Conservation (phyloP, 139 green algal species). For the Chloropicon primus region DNA sequence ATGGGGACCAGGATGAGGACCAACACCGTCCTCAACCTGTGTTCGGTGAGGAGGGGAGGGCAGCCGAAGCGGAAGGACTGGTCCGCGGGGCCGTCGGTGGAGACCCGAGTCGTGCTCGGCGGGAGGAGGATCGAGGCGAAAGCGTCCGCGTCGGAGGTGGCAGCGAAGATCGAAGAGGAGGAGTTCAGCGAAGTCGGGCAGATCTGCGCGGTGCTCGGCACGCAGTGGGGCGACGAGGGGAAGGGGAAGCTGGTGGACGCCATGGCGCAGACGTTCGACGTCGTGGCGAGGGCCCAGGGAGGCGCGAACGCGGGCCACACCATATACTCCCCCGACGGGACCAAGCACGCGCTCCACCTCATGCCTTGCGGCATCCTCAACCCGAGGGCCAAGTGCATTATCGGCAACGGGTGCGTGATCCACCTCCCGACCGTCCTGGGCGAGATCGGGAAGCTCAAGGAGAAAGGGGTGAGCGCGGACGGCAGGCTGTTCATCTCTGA, state of each 20-base stretch:
- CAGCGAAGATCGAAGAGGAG: no score
- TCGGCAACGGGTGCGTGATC: conserved; percentile 96
- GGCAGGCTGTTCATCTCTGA: conserved; percentile 61
- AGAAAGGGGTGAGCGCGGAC: conserved; percentile 28
- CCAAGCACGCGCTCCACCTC: conserved; percentile 95
- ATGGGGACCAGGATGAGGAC: no score
- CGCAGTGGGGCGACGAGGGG: conserved; percentile 98
- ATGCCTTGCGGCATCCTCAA: conserved; percentile 95
- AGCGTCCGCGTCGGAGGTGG: no score
- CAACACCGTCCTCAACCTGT: no score
- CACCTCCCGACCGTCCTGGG: conserved; percentile 88
- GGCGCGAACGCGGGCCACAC: conserved; percentile 98
- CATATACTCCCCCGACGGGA: conserved; percentile 91
- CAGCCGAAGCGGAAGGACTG: no score
- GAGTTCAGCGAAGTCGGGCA: conserved; percentile 27
- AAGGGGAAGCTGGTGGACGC: conserved; percentile 99
- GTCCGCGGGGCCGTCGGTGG: no score
- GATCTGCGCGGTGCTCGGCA: conserved; percentile 83
- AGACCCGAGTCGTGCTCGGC: no score
- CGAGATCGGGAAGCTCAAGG: conserved; percentile 58
- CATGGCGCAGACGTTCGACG: conserved; percentile 88
- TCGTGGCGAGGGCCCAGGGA: conserved; percentile 86
- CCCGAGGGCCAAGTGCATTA: conserved; percentile 67
- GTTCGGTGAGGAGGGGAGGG: no score
- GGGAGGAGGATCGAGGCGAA: no score